Evolutionary conservation across 2,329 filamentous ascomycete species (phyloP).

Genomic region (Phoma herbarum): DNA sequence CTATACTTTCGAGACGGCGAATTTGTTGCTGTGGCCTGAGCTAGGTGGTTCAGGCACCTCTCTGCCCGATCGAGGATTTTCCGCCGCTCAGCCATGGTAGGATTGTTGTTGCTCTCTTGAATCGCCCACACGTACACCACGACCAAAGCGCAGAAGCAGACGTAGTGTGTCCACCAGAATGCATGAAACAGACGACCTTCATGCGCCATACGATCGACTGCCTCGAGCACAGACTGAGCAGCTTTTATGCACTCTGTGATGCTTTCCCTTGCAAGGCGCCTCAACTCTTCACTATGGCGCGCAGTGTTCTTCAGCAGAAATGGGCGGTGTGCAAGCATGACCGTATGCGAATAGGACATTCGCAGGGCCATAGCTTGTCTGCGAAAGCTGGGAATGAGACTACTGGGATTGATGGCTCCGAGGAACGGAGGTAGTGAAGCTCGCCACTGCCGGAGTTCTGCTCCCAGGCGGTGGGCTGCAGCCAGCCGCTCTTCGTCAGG

Average conservation of each 20-base stretch:
- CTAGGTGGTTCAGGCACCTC: constrained; percentile 57
- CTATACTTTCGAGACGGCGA: constrained; percentile 59
- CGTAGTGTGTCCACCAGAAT: constrained; percentile 61
- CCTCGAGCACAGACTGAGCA: constrained; percentile 50
- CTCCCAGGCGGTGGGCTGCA: constrained; percentile 51
- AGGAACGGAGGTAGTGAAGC: constrained; percentile 55
- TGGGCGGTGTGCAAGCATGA: constrained; percentile 48
- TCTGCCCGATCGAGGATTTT: constrained; percentile 56
- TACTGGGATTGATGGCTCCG: constrained; percentile 56
- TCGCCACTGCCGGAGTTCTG: constrained; percentile 48
- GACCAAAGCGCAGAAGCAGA: constrained; percentile 59
- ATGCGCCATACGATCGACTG: constrained; percentile 51
- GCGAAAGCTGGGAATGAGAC: constrained; percentile 57
- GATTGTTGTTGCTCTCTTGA: constrained; percentile 41
- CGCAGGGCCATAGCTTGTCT: constrained; percentile 45
- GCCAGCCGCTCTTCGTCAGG: constrained; percentile 49
- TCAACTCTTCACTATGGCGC: constrained; percentile 30
- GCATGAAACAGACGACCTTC: constrained; percentile 54
- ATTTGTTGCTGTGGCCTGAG: constrained; percentile 57
- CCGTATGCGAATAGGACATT: constrained; percentile 46
- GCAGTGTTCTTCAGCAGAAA: constrained; percentile 36
- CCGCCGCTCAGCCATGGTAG: constrained; percentile 18
- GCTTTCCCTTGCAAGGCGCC: constrained; percentile 48
- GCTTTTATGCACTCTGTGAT: constrained; percentile 56
- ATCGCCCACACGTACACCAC: constrained; percentile 61